Base-by-base conservation (phyloP, 1,139 yeast species). In the Saccharomyces hybrid region DNA sequence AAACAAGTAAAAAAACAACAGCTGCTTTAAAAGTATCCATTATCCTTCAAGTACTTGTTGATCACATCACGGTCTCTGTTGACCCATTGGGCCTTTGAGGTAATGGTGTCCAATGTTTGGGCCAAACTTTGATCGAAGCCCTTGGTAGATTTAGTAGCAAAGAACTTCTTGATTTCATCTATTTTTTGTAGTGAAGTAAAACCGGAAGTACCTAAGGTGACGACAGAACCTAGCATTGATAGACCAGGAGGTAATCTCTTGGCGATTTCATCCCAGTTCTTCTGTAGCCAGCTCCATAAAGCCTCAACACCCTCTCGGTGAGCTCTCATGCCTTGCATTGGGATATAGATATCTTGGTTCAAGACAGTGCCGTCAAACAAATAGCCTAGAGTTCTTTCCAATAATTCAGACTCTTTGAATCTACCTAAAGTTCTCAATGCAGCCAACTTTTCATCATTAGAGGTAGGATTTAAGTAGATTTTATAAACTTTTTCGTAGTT, bases 261-360 rank as follows among this genome's bases (percentile, higher is more conserved):
- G 62, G 74, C 73, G 59, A 91, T 70, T 50, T 73, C 77, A 57
- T 81, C 89, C 91, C 95, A 90, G 70, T 90, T 84, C n/a, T 60
- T 64, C 60, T 80, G 79, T 62, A 85, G 68, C 97, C 97, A 91
- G n/a, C 67, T 59, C 90, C 93, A 91, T 61, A 84, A 72, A 16
- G 81, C 79, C 61, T 78, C 77, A 27, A 68, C 75, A 73, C 96
- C 96, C 49, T 75, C 77, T 54, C 73, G 76, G 64, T 82, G 83
- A 20, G 80, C 67, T 64, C 86, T 76, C 73, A 88, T 74, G 47
- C 95, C 90, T 59, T 75, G 80, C 79, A 91, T 77, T 63, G 95
- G 90, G 59, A 86, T 79, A 69, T 83, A 84, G 54, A 88, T 80
- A 71, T 91, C 98, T 75, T 91, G 98, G 67, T 87, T 84, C 61